A percentile compares a stretch with the other conserved stretches of the same genome.
These are phyloP conservation scores for Nicotiana knightiana DNA, from an alignment of 257 asterid genomes.

Conservation along the genomic window DNA sequence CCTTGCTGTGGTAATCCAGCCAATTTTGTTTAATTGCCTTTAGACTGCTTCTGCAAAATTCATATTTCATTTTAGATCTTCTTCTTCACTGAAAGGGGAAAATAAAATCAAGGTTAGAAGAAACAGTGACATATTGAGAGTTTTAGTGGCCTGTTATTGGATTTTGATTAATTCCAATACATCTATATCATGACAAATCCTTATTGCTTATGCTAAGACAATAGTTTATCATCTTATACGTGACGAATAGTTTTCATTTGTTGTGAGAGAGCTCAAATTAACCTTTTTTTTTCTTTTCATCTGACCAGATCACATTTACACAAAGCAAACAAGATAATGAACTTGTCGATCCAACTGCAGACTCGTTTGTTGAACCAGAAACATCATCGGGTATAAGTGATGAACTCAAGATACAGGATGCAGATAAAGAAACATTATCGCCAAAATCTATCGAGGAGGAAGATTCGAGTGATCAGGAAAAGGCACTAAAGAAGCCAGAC, in stretches of 20 bases:
- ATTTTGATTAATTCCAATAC: no score
- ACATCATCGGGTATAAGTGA: constrained; percentile 37
- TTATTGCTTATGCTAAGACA: not conserved
- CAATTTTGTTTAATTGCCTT: not conserved
- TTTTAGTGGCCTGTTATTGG: not conserved
- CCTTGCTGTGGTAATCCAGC: not conserved
- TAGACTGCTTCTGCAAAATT: not conserved
- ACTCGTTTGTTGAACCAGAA: constrained; percentile 23
- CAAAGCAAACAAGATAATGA: constrained; percentile 20
- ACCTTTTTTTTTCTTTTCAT: not conserved
- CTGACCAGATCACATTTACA: constrained; percentile 26
- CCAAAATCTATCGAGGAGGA: constrained; percentile 21
- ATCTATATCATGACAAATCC: not conserved
- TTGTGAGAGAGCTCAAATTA: not conserved
- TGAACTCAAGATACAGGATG: constrained; percentile 10
- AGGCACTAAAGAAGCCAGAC: constrained; percentile 59
- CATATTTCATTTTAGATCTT: not conserved
- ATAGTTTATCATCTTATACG: not conserved
- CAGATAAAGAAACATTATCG: constrained; percentile 23
- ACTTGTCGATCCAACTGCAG: constrained; percentile 13
- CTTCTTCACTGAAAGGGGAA: not conserved
- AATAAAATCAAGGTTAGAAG: not conserved
- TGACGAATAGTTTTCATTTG: not conserved
- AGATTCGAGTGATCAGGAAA: constrained; percentile 32
- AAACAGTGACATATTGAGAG: not conserved